Conservation (phyloP, 305 asterid genomes). For the Fraxinus baroniana region DNA sequence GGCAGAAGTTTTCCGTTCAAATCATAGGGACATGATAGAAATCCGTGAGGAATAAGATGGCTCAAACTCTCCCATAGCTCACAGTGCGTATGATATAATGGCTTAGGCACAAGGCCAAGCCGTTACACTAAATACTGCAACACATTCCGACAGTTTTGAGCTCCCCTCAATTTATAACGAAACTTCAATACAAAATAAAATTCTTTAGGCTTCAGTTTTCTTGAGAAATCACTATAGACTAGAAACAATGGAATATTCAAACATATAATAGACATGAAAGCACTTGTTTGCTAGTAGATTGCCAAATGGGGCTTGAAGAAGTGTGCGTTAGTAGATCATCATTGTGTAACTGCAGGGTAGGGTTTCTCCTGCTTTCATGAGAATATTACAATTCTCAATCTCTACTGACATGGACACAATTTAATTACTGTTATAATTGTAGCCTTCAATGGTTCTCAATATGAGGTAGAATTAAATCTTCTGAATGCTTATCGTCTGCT, state of each 20-base stretch:
- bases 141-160: background rate
- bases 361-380: background rate
- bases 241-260: background rate
- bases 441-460: background rate
- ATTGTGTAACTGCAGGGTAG: background rate
- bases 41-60: no score
- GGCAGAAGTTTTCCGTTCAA: no score
- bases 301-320: background rate
- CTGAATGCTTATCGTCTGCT: background rate
- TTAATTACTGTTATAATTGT: background rate
- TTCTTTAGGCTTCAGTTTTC: background rate
- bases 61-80: no score
- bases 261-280: background rate
- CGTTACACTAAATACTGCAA: background rate
- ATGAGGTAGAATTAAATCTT: background rate
- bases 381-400: background rate
- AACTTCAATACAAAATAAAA: background rate
- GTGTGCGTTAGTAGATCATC: background rate
- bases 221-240: background rate
- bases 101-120: no score
- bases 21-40: no score
- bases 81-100: no score
- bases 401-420: background rate
- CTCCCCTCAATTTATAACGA: background rate
- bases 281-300: background rate